phyloP scores from a whole-genome alignment of 1,284 basidiomycete species.

The Agaricales sp. region DNA sequence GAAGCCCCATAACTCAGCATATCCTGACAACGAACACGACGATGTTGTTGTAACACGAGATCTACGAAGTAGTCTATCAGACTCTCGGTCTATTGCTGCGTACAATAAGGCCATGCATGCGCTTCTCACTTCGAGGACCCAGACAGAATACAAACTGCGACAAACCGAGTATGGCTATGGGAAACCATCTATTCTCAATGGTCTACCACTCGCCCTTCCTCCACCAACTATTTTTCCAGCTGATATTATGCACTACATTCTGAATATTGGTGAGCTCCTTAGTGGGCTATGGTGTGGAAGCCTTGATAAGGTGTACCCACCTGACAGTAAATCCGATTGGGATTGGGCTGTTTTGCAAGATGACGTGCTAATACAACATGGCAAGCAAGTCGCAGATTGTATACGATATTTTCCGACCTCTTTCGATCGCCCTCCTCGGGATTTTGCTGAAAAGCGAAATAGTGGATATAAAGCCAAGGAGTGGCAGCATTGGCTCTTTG shows the following conservation, averaged over 20 bases:
- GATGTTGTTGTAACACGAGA: slow-evolving; percentile 9
- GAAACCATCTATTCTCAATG: slow-evolving; percentile 17
- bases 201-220: slow-evolving; percentile 10
- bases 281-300: slow-evolving; percentile 21
- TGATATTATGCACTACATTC: slow-evolving; percentile 28
- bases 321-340: slow-evolving; percentile 18
- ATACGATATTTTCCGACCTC: slow-evolving; percentile 21
- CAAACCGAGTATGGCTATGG: slow-evolving; percentile 14
- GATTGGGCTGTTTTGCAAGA: slow-evolving; percentile 20
- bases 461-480: slow-evolving; percentile 27
- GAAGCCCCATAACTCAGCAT: slow-evolving; percentile 11
- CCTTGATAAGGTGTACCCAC: slow-evolving; percentile 13
- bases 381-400: slow-evolving; percentile 16
- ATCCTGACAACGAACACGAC: slow-evolving; percentile 13
- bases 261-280: slow-evolving; percentile 21
- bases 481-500: slow-evolving; percentile 21
- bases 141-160: slow-evolving; percentile 9
- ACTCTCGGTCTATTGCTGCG: slow-evolving; percentile 1
- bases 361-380: slow-evolving; percentile 20
- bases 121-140: slow-evolving; percentile 7
- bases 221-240: slow-evolving; percentile 19
- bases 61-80: slow-evolving; percentile 2
- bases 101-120: slow-evolving; percentile 7
- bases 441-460: slow-evolving; percentile 24
- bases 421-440: slow-evolving; percentile 22